Base-by-base conservation (phyloP, 306 rosid species). In the Cucurbita pepo region DNA sequence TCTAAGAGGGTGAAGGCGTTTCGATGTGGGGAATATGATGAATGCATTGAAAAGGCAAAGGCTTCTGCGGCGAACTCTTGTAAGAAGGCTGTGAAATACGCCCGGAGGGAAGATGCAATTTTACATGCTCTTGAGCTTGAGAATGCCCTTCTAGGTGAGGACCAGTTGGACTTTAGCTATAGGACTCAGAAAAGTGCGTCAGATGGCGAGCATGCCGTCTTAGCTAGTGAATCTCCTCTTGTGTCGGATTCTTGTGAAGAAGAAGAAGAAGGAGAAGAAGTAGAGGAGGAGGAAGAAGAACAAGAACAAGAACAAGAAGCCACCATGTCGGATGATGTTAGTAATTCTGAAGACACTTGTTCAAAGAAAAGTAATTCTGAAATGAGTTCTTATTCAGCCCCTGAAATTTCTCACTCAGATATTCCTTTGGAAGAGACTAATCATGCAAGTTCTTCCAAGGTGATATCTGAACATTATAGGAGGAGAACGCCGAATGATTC, bases 31-130 rank as follows among this genome's bases (percentile, higher is more conserved):
- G 99, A 95, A 81, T 95, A 95, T 75, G 89, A 91, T 71, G 95
- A 85, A 65, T 89, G 96, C 83, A 95, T 95, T 78, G 97, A 86
- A 80, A 95, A 87, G 80, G 99, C 99, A 41, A 95, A 89, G 84
- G 90, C 85, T 12, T 82, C 91, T 78, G 97, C 93, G 66, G 96
- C 97, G 14, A 88, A 71, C 85, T 77, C 88, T 63, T 87, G 76
- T 84, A 95, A 88, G 85, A 95, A 95, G 77, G 96, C 86, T 3
- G 99, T 86, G 71, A 95, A 95, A 77, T 95, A 95, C 85, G 99
- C 97, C 74, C 92, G 99, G 48, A 88, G 97, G 79, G 99, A 95
- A 84, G 97, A 95, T 83, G 99, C 99, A 44, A 95, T 91, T 81
- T 83, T 95, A 40, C 99, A 95, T 77, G 99, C 99, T 74, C 99